phyloP scores from a whole-genome alignment of 257 asterid species.

The Solanum chmielewskii region DNA sequence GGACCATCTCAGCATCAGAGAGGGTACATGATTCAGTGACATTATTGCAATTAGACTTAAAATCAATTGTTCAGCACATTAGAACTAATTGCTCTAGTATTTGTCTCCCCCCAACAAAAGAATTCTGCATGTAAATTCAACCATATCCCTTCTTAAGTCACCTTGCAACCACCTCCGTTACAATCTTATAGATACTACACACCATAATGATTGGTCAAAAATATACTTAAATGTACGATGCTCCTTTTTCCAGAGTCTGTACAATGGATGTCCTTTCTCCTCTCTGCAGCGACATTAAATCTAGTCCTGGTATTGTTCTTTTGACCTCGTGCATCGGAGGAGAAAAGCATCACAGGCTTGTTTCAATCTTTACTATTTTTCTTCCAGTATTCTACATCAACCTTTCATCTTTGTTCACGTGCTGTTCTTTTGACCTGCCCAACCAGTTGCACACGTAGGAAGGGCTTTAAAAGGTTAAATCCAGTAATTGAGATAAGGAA shows the following conservation, averaged over 20 bases:
- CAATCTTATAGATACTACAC: not conserved
- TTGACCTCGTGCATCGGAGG: not conserved
- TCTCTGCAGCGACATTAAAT: not conserved
- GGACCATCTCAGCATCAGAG: not conserved
- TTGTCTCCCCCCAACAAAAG: not conserved
- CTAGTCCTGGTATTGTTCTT: not conserved
- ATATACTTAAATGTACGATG: not conserved
- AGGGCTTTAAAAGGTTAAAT: not conserved
- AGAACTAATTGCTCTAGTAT: not conserved
- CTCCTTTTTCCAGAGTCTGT: not conserved
- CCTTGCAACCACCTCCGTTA: not conserved
- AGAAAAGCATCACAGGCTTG: not conserved
- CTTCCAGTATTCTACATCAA: not conserved
- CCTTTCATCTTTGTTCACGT: not conserved
- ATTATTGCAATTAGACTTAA: not conserved
- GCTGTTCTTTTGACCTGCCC: not conserved
- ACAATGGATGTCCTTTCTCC: not conserved
- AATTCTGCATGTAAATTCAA: not conserved
- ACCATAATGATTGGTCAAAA: not conserved
- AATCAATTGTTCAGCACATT: not conserved
- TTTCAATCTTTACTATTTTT: not conserved
- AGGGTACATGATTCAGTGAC: not conserved
- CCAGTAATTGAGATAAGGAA: not conserved
- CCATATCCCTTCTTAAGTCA: not conserved
- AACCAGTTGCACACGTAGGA: not conserved